Evolutionary conservation across 2,329 filamentous ascomycete genomes (phyloP), one percentile per base, ranked within the genome.

Genomic region (Xylariales sp.): DNA sequence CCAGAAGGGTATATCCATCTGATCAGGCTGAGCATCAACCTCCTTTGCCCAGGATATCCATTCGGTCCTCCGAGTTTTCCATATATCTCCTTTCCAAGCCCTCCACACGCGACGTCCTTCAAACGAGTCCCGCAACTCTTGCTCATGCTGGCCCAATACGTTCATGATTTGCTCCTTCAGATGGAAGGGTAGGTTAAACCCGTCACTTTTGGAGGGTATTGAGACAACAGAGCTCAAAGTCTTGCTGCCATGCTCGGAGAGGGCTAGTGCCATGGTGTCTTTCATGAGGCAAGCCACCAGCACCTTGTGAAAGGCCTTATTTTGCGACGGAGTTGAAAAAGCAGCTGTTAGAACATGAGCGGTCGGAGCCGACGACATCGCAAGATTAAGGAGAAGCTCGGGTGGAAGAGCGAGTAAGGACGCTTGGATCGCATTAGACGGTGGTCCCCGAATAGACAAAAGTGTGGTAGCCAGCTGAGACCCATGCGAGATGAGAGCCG

Each of bases 401-500:
- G 65, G 59, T 9, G 71, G 67, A 50, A 85, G 72, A 4, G 77
- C 69, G 15, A 83, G 66, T 18, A 93, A 64, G n/a, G 84, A 78
- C 12, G 82, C 76, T 57, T 93, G 87, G 22, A 95, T 76, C 9
- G 90, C 73, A 38, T 78, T 78, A 43, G 78, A 74, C 2, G 90
- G 70, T 1, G 75, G 63, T 1, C 88, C 88, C 0, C 86, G 78
- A 19, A 88, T 82, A 6, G 77, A 68, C 38, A 97, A 78, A 69
- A 98, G 84, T 4, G 85, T 69, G 47, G 93, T 83, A 7, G 86
- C 82, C 20, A 98, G 75, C 34, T 95, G 74, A 15, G 87, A 88
- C 45, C 85, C 88, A 66, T 98, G 90, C 3, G 71, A 72, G 24
- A 73, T 62, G 16, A 77, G 61, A 21, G 72, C 69, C 21, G 69